Evolutionary conservation across 768 basidiomycete species (phyloP).

Genomic region (Cystobasidium onofrii): DNA sequence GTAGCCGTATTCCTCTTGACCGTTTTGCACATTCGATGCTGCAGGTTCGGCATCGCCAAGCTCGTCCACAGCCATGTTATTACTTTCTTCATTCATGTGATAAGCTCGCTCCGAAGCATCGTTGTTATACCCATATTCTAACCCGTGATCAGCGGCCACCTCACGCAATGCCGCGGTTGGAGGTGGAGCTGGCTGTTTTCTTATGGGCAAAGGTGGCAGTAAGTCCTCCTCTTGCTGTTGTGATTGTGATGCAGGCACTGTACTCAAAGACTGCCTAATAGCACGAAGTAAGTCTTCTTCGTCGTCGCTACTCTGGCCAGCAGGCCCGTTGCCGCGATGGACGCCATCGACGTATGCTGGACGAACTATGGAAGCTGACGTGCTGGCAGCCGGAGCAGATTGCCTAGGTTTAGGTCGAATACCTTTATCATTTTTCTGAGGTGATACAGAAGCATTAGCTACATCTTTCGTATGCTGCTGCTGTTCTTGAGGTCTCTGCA

Average conservation of each 20-base stretch:
- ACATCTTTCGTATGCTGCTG: neutral
- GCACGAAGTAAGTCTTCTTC: neutral
- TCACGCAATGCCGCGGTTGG: neutral
- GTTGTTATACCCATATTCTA: neutral
- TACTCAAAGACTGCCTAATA: neutral
- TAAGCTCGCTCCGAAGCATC: too few species aligned
- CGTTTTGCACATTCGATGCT: neutral
- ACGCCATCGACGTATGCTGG: neutral
- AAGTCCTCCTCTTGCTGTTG: neutral
- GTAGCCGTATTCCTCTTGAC: neutral
- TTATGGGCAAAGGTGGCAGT: neutral
- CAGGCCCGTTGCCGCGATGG: neutral
- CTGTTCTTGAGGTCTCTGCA: neutral
- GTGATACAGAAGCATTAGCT: neutral
- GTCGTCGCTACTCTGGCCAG: neutral
- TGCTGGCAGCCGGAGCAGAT: neutral
- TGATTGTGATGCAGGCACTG: neutral
- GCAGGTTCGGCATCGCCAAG: too few species aligned
- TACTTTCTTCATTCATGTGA: too few species aligned
- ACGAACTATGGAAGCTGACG: neutral
- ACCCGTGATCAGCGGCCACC: neutral
- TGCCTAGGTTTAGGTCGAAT: neutral
- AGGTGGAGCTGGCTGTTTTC: neutral
- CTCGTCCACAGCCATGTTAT: too few species aligned
- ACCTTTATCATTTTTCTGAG: neutral